Evolutionary conservation across 2,329 filamentous ascomycete species (phyloP).

Genomic region (Ophiostoma fasciatum): DNA sequence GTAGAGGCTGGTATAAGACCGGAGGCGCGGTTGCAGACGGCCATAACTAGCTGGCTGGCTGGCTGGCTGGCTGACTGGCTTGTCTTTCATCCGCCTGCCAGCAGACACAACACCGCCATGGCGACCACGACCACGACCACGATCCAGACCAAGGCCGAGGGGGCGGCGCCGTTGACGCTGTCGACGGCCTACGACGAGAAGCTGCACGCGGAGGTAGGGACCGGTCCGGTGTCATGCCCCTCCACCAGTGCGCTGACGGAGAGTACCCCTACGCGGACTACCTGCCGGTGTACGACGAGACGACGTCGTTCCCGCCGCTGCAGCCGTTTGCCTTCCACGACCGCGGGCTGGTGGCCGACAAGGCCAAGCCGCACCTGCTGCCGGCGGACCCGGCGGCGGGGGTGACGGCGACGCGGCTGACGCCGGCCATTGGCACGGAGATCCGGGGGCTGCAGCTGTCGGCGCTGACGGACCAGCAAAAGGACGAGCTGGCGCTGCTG

Average conservation of each 20-base stretch:
- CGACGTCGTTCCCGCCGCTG: slow-evolving; percentile 16
- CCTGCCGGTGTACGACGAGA: slow-evolving; percentile 20
- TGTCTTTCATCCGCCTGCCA: neutral
- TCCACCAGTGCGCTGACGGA: neutral
- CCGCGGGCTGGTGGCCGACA: slow-evolving; percentile 18
- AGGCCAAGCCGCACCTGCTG: slow-evolving; percentile 17
- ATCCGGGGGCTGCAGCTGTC: slow-evolving; percentile 25
- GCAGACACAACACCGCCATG: neutral
- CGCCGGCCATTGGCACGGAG: slow-evolving; percentile 25
- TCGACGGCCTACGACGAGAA: slow-evolving; percentile 13
- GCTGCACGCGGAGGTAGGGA: slow-evolving; percentile 12
- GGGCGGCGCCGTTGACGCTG: slow-evolving; percentile 9
- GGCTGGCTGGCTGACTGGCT: too few relatives aligned
- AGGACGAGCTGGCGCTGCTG: slow-evolving; percentile 26
- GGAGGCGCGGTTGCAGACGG: too few relatives aligned
- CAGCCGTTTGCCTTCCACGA: slow-evolving; percentile 19
- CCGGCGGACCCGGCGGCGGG: slow-evolving; percentile 7
- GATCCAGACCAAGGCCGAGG: slow-evolving; percentile 4
- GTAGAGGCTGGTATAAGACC: too few relatives aligned
- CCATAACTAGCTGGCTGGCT: too few relatives aligned
- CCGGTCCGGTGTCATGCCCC: neutral
- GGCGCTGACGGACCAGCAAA: slow-evolving; percentile 22
- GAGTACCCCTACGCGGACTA: slow-evolving; percentile 20
- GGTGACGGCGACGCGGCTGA: slow-evolving; percentile 16
- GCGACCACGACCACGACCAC: slow-evolving; percentile 7